Evolutionary conservation across 78 protist genomes (phyloP).

Genomic region (Dictyostelium capitatum): DNA sequence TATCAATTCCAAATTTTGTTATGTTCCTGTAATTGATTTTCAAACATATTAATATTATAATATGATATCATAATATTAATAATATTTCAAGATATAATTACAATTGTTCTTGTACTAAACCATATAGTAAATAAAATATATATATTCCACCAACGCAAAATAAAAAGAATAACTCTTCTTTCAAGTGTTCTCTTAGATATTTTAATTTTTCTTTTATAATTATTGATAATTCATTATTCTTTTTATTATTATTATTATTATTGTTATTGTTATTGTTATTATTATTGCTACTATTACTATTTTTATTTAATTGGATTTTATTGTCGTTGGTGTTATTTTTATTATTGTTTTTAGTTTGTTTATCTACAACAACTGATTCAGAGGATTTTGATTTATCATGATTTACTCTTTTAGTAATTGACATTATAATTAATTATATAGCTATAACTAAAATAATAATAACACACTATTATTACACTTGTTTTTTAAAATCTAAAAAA

Average conservation of each 20-base stretch:
- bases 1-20: conserved; percentile 10
- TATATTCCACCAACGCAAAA: conserved; percentile 67
- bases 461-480: conserved; percentile 1
- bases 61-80: neutral
- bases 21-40: neutral
- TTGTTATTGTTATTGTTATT: neutral
- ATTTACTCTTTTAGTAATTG: too few relatives aligned
- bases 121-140: conserved; percentile 63
- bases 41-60: neutral
- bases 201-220: neutral
- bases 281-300: too few relatives aligned
- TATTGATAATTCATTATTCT: neutral
- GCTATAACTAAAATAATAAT: too few relatives aligned
- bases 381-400: too few relatives aligned
- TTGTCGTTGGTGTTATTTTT: neutral
- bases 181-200: neutral
- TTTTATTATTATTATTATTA: neutral
- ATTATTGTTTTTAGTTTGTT: too few relatives aligned
- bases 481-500: neutral
- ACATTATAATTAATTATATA: too few relatives aligned
- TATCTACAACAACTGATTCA: too few relatives aligned
- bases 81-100: neutral
- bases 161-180: conserved; percentile 35
- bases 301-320: too few relatives aligned
- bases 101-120: conserved; percentile 58